These are phyloP conservation scores for Blastocystis sp. DNA, from an alignment of 352 stramenopile species.

Conservation along the genomic window DNA sequence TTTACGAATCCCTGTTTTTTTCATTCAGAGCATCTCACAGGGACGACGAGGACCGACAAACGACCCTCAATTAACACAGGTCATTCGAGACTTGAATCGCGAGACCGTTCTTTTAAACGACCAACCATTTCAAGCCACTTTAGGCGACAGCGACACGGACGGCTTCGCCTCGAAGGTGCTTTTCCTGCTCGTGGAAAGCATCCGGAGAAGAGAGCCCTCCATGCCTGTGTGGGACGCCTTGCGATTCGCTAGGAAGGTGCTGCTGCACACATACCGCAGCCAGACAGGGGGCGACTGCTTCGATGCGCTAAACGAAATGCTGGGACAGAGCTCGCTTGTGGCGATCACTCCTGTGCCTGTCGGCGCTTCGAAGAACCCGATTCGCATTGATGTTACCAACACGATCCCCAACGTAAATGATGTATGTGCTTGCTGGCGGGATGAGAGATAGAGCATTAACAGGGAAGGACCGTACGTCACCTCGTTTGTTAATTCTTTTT, in stretches of 20 bases:
- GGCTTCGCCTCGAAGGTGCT: constrained; percentile 42
- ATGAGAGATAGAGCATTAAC: neutral
- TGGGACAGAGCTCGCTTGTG: neutral
- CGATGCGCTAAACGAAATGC: constrained; percentile 23
- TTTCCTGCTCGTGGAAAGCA: constrained; percentile 19
- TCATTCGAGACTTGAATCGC: constrained; percentile 26
- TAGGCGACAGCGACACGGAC: neutral
- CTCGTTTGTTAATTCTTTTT: neutral
- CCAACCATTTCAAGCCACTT: neutral
- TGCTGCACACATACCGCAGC: constrained; percentile 45
- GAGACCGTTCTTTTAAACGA: constrained; percentile 20
- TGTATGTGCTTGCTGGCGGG: neutral
- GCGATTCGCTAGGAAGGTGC: neutral
- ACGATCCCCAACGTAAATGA: constrained; percentile 6
- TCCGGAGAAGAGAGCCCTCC: neutral
- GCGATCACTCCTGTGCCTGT: neutral
- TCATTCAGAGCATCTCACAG: constrained; percentile 38
- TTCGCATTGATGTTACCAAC: constrained; percentile 32
- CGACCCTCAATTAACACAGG: constrained; percentile 9
- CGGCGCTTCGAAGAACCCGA: constrained; percentile 16
- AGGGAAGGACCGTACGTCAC: constrained; percentile 42
- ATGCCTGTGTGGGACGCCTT: neutral
- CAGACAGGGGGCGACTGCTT: constrained; percentile 44
- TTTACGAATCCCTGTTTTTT: constrained; percentile 15
- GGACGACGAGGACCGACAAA: neutral